Conservation (phyloP, 306 rosid genomes). For the Acacia crassicarpa region DNA sequence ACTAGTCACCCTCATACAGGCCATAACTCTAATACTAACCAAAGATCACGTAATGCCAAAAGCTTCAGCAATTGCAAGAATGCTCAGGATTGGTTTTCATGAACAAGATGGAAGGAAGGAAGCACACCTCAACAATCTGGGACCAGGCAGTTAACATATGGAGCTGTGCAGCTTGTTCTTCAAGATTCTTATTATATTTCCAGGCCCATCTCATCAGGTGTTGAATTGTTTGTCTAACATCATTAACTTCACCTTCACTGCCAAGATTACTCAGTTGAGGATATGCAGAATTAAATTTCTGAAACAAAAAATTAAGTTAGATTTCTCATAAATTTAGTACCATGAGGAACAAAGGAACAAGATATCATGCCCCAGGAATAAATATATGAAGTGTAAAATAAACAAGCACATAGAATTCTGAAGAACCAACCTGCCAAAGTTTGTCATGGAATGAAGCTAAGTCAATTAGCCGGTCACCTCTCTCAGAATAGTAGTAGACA, state of each 20-base stretch:
- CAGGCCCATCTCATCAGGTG: conserved; percentile 98
- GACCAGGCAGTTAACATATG: conserved; percentile 98
- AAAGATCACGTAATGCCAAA: background rate
- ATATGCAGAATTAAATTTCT: conserved; percentile 73
- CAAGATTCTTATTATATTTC: conserved; percentile 95
- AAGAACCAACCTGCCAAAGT: conserved; percentile 88
- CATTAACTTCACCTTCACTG: conserved; percentile 71
- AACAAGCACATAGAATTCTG: conserved; percentile 11
- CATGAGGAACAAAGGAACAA: background rate
- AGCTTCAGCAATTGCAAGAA: background rate
- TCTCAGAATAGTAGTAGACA: conserved; percentile 90
- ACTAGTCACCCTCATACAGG: background rate
- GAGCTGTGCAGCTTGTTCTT: conserved; percentile 98
- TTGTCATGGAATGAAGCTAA: conserved; percentile 79
- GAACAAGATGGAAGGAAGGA: conserved; percentile 17
- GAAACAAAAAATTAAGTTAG: conserved; percentile 32
- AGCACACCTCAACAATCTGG: conserved; percentile 84
- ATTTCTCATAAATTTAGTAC: conserved; percentile 17
- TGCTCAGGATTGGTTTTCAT: background rate
- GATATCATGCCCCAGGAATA: conserved; percentile 7
- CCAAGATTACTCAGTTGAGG: conserved; percentile 65
- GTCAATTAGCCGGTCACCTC: conserved; percentile 92
- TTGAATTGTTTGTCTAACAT: conserved; percentile 75
- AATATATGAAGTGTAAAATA: conserved; percentile 2
- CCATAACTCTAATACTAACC: background rate